A percentile compares a stretch with the other conserved stretches of the same genome.
These are phyloP conservation scores for Pseudoperonospora humuli DNA, from an alignment of 352 stramenopile genomes.

Conservation along the genomic window DNA sequence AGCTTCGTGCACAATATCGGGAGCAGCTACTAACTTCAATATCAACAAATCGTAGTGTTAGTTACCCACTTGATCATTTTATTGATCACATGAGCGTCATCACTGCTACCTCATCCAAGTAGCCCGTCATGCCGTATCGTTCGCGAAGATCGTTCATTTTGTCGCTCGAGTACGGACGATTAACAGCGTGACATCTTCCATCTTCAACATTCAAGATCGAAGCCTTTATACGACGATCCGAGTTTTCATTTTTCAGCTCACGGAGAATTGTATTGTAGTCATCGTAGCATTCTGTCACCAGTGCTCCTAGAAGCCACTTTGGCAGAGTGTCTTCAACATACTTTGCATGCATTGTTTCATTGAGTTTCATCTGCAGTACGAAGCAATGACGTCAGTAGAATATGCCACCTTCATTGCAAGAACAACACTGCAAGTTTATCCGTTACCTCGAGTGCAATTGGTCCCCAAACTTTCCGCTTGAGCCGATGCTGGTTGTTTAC, in stretches of 20 bases:
- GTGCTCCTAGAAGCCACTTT: constrained; percentile 64
- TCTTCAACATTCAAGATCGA: constrained; percentile 69
- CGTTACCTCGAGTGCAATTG: constrained; percentile 62
- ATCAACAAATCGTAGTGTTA: constrained; percentile 3
- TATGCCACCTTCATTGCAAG: neutral
- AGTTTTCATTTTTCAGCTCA: constrained; percentile 47
- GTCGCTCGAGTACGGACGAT: constrained; percentile 49
- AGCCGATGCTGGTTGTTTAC: constrained; percentile 59
- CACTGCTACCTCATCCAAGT: constrained; percentile 61
- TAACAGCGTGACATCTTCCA: constrained; percentile 35
- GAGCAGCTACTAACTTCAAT: constrained; percentile 64
- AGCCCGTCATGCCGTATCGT: constrained; percentile 64
- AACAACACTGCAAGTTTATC: neutral
- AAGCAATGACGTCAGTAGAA: neutral
- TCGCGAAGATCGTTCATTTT: constrained; percentile 45
- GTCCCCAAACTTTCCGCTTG: constrained; percentile 74
- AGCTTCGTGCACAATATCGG: constrained; percentile 77
- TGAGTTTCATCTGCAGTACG: constrained; percentile 58
- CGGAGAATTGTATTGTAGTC: constrained; percentile 76
- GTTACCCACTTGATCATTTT: neutral
- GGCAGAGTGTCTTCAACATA: constrained; percentile 81
- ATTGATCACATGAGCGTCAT: neutral
- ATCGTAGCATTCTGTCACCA: constrained; percentile 73
- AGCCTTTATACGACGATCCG: constrained; percentile 41
- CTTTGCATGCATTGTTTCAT: constrained; percentile 69